Percentiles rank a stretch among this genome's conserved stretches.
Evolutionary conservation across 2,329 filamentous ascomycete species (phyloP).

Genomic region (Xylaria sp.): DNA sequence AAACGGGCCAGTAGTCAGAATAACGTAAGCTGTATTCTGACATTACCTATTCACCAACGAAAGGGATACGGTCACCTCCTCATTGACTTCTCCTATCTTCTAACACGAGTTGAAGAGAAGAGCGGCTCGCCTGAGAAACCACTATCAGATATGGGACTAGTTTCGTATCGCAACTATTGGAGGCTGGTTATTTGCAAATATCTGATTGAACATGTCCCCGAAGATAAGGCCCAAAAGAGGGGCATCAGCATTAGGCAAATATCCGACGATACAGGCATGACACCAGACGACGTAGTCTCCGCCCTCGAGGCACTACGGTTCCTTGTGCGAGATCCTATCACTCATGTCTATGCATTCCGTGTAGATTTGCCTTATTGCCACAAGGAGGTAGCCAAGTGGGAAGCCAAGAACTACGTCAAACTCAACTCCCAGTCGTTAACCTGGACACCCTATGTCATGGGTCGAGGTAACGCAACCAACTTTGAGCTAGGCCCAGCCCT

Average conservation of each 20-base stretch:
- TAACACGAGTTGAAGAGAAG: slow-evolving; percentile 92
- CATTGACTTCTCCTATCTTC: slow-evolving; percentile 97
- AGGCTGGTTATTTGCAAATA: slow-evolving; percentile 88
- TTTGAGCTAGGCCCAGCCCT: slow-evolving; percentile 85
- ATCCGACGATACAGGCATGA: slow-evolving; percentile 93
- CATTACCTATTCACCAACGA: slow-evolving; percentile 93
- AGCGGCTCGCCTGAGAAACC: slow-evolving; percentile 97
- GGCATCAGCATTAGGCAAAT: slow-evolving; percentile 74
- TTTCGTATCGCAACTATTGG: slow-evolving; percentile 99
- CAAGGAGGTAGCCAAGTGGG: slow-evolving; percentile 89
- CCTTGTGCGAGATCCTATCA: slow-evolving; percentile 88
- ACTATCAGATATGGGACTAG: slow-evolving; percentile 95
- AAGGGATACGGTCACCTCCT: slow-evolving; percentile 97
- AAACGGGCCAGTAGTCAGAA: slow-evolving; percentile 94
- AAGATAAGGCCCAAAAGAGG: slow-evolving; percentile 54
- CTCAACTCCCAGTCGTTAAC: slow-evolving; percentile 83
- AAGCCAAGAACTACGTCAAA: slow-evolving; percentile 86
- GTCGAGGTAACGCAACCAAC: slow-evolving; percentile 81
- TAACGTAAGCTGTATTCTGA: slow-evolving; percentile 97
- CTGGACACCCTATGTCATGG: slow-evolving; percentile 99
- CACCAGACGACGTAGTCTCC: slow-evolving; percentile 94
- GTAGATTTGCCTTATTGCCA: slow-evolving; percentile 87
- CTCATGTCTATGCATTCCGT: slow-evolving; percentile 87
- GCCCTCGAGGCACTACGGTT: slow-evolving; percentile 90
- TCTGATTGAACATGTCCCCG: slow-evolving; percentile 68